Base-by-base conservation (phyloP, 371 early-diverging fungal genomes). In the Fennellomyces sp. region DNA sequence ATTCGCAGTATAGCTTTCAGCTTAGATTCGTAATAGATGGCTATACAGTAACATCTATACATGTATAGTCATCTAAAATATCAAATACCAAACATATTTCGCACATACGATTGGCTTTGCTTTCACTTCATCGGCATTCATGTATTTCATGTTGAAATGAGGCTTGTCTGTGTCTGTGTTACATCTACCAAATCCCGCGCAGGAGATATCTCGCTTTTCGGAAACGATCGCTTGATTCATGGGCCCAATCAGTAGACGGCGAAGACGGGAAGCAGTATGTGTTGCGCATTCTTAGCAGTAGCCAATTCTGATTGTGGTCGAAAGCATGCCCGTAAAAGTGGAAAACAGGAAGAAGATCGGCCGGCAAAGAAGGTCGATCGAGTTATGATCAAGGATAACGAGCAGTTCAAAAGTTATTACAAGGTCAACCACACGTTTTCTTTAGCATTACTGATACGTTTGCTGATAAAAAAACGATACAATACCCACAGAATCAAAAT, bases 401-500 rank as follows among this genome's bases (percentile, higher is more conserved):
- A 72, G 15, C 66, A 72, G 33, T 88, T 93, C 63, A 87, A 82
- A 47, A 66, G 64, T 23, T 93, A 89, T 68, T 93, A 93, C 82
- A 87, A 89, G 86, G 91, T 85, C n/a, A n/a, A n/a, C n/a, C n/a
- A n/a, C n/a, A n/a, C n/a, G n/a, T n/a, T n/a, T n/a, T n/a, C n/a
- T n/a, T n/a, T n/a, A n/a, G n/a, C 11, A 23, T 30, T 48, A 31
- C 19, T 30, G 21, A 12, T 8, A 15, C 17, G 12, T 42, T 45
- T 39, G 29, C n/a, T n/a, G n/a, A n/a, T n/a, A n/a, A n/a, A n/a
- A n/a, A n/a, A n/a, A n/a, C n/a, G n/a, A n/a, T n/a, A n/a, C n/a
- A n/a, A n/a, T 11, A 2, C 28, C 17, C 28, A 48, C 66, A 80
- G 78, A 60, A 63, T 13, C 97, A 97, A 71, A 73, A 84, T 59